These are phyloP conservation scores for Suillus variegatus DNA, from an alignment of 768 basidiomycete species.

Conservation along the genomic window DNA sequence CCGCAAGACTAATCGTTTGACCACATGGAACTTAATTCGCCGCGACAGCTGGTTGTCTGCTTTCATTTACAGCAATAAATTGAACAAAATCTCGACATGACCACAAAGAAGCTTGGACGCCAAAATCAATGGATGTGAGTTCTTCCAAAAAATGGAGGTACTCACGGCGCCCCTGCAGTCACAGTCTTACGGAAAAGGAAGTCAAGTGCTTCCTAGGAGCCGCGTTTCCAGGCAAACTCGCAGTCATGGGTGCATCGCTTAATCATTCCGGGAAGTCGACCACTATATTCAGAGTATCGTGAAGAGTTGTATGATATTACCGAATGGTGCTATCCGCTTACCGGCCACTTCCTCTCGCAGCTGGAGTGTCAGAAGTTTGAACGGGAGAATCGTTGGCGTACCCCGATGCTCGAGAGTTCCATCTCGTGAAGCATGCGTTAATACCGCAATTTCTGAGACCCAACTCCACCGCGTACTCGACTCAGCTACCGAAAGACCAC, in stretches of 20 bases:
- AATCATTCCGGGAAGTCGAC: conserved; percentile 1
- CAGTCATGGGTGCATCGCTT: neutral
- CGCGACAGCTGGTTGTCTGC: neutral
- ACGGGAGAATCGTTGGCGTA: neutral
- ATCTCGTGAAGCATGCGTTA: neutral
- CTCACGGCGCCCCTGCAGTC: neutral
- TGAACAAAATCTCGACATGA: neutral
- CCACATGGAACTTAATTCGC: neutral
- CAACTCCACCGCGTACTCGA: conserved; percentile 21
- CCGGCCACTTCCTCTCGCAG: conserved; percentile 1
- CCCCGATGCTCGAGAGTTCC: neutral
- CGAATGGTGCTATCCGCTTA: neutral
- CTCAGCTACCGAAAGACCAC: conserved; percentile 19
- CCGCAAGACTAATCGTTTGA: neutral
- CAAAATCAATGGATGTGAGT: neutral
- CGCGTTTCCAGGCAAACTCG: conserved; percentile 4
- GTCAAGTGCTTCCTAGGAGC: conserved; percentile 2
- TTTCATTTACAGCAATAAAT: neutral
- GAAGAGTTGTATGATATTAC: neutral
- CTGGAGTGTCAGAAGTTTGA: neutral
- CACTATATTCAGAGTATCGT: neutral
- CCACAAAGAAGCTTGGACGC: neutral
- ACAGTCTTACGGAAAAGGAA: conserved; percentile 3
- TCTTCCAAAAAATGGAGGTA: neutral
- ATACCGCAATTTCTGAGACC: neutral